phyloP scores from a whole-genome alignment of 495 filamentous ascomycete genomes.

The Tuber umbilicatum region DNA sequence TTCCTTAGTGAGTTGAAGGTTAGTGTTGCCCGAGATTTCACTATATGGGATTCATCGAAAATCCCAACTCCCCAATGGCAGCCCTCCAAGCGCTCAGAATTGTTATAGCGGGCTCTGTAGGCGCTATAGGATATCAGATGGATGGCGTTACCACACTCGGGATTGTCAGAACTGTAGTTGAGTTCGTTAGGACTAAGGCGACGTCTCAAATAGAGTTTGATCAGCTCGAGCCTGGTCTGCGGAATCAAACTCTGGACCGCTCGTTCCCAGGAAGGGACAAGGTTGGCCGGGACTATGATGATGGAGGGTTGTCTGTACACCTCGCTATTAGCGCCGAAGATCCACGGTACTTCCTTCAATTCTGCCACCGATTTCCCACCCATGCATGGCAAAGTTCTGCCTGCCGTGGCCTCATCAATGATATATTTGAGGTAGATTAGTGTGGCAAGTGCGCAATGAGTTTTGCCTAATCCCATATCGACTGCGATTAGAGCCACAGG shows the following conservation, averaged over 20 bases:
- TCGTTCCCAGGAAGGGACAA: background rate
- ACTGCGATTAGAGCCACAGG: background rate
- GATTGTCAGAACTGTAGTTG: background rate
- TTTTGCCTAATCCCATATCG: conserved; percentile 17
- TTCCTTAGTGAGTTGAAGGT: background rate
- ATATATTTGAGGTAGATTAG: too few relatives aligned
- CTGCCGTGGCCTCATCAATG: too few relatives aligned
- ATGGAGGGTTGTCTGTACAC: background rate
- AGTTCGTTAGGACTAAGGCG: background rate
- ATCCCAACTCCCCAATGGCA: background rate
- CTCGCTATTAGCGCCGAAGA: too few relatives aligned
- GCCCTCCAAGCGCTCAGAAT: background rate
- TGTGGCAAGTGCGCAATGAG: conserved; percentile 2
- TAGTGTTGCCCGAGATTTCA: background rate
- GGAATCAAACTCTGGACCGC: background rate
- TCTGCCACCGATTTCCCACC: too few relatives aligned
- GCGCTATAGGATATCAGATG: background rate
- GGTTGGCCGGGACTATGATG: background rate
- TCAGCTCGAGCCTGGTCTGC: background rate
- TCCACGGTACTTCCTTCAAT: too few relatives aligned
- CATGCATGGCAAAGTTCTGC: too few relatives aligned
- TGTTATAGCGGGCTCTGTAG: background rate
- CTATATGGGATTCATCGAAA: conserved; percentile 1
- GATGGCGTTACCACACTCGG: too few relatives aligned
- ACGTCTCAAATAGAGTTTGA: background rate